phyloP scores from a whole-genome alignment of 2,329 filamentous ascomycete species.

The Pestalotiopsis sp. region DNA sequence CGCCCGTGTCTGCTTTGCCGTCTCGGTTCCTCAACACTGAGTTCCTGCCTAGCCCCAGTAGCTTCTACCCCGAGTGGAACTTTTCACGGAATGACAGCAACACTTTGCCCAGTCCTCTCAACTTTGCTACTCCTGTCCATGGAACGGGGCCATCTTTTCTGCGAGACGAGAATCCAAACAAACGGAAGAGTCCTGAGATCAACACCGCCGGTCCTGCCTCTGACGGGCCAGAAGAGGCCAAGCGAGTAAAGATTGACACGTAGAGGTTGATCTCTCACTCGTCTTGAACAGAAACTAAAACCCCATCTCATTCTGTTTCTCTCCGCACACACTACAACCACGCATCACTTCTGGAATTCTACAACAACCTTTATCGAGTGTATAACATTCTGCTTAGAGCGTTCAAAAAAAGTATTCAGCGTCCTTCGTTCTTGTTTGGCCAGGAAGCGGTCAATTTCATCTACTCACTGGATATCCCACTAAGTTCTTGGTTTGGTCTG shows the following conservation, averaged over 20 bases:
- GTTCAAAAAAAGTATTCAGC: constrained; percentile 3
- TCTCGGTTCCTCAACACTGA: constrained; percentile 89
- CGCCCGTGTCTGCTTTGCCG: constrained; percentile 91
- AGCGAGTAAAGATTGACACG: constrained; percentile 55
- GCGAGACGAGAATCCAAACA: constrained; percentile 56
- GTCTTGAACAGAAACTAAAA: background rate
- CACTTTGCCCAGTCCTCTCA: constrained; percentile 88
- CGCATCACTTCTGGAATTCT: constrained; percentile 10
- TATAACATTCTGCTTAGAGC: constrained; percentile 23
- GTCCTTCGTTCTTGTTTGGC: constrained; percentile 5
- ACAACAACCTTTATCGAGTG: constrained; percentile 16
- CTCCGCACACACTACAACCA: constrained; percentile 1
- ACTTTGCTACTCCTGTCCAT: constrained; percentile 82
- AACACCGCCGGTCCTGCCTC: constrained; percentile 40
- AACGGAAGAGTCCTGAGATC: constrained; percentile 60
- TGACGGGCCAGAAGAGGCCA: constrained; percentile 52
- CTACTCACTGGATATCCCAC: constrained; percentile 9
- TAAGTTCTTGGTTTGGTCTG: constrained; percentile 7
- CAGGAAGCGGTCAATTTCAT: background rate
- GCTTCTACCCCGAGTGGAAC: constrained; percentile 91
- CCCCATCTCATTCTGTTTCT: background rate
- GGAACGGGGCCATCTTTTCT: constrained; percentile 65
- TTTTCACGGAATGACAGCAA: constrained; percentile 74
- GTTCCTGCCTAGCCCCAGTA: constrained; percentile 86
- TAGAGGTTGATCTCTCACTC: constrained; percentile 24